A percentile compares a stretch with the other conserved stretches of the same genome.
phyloP scores from a whole-genome alignment of 1,139 yeast species.

The Diutina rugosa region DNA sequence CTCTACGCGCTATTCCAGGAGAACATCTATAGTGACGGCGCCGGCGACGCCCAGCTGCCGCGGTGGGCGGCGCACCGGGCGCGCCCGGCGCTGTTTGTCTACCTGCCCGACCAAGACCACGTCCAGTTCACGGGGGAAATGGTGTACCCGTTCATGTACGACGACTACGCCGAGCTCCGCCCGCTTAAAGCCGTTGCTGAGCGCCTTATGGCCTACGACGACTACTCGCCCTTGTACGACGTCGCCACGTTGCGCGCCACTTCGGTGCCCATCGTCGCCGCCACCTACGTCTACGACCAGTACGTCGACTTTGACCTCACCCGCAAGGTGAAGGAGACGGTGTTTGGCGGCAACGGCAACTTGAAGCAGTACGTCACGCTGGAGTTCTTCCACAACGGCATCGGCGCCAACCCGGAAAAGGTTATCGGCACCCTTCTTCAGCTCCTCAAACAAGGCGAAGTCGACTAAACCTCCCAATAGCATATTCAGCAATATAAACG shows the following conservation, averaged over 20 bases:
- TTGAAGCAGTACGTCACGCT: conserved; percentile 32
- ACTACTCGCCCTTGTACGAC: conserved; percentile 34
- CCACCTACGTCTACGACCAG: conserved; percentile 37
- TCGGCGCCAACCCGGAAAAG: conserved; percentile 26
- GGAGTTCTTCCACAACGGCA: conserved; percentile 41
- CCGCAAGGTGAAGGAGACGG: conserved; percentile 17
- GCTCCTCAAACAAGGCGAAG: conserved; percentile 24
- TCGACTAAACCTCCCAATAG: conserved; percentile 16
- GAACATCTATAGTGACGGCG: conserved; percentile 39
- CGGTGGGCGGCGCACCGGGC: conserved; percentile 39
- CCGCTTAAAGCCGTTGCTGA: conserved; percentile 27
- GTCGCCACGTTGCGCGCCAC: conserved; percentile 13
- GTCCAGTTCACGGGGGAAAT: conserved; percentile 47
- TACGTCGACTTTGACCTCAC: conserved; percentile 38
- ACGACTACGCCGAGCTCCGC: conserved; percentile 32
- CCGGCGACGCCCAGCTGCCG: conserved; percentile 9
- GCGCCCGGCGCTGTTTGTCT: conserved; percentile 8
- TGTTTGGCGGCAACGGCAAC: conserved; percentile 20
- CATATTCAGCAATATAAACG: too few relatives aligned
- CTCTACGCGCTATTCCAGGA: conserved; percentile 45
- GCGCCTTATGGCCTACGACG: conserved; percentile 22
- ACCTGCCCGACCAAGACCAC: conserved; percentile 11
- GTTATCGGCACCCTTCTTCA: conserved; percentile 28
- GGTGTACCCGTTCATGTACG: conserved; percentile 38
- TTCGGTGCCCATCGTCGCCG: conserved; percentile 37